phyloP scores from a whole-genome alignment of 2,329 filamentous ascomycete genomes.

The Phyllosticta capitalensis region DNA sequence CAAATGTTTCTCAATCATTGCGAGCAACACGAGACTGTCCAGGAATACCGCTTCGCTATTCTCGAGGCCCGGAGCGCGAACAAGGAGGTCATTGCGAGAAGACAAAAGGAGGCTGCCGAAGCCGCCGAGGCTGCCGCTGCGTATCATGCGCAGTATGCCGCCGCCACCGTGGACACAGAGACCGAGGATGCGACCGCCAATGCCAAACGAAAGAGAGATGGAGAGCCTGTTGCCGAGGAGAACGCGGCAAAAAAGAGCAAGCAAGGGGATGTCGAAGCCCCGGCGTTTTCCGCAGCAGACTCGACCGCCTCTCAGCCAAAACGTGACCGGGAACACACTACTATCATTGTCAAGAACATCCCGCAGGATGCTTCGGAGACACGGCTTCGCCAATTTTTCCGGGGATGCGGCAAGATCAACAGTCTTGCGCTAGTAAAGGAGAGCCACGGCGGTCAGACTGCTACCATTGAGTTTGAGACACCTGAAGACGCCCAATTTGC shows the following conservation, averaged over 20 bases:
- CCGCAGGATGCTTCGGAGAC: conserved; percentile 60
- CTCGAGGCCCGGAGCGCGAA: conserved; percentile 62
- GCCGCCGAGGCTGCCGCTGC: conserved; percentile 46
- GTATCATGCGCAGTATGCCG: conserved; percentile 21
- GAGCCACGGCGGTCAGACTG: conserved; percentile 48
- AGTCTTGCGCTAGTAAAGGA: conserved; percentile 61
- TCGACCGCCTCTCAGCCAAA: conserved; percentile 13
- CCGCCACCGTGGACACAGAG: conserved; percentile 14
- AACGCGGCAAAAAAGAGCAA: conserved; percentile 58
- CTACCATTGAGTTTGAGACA: conserved; percentile 76
- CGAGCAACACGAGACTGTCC: conserved; percentile 78
- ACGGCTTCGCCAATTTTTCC: conserved; percentile 80
- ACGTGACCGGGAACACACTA: conserved; percentile 84
- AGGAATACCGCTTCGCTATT: conserved; percentile 63
- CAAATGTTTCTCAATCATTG: conserved; percentile 71
- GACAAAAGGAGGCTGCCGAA: conserved; percentile 55
- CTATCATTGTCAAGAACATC: conserved; percentile 70
- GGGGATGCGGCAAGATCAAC: conserved; percentile 77
- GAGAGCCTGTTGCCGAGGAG: conserved; percentile 44
- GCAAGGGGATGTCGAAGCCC: conserved; percentile 24
- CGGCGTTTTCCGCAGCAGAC: conserved; percentile 11
- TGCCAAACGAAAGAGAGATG: conserved; percentile 67
- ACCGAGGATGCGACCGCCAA: conserved; percentile 19
- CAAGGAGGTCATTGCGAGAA: conserved; percentile 53
- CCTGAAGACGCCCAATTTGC: conserved; percentile 74